Conservation (phyloP, 331 rosid species). For the Arachis monticola region DNA sequence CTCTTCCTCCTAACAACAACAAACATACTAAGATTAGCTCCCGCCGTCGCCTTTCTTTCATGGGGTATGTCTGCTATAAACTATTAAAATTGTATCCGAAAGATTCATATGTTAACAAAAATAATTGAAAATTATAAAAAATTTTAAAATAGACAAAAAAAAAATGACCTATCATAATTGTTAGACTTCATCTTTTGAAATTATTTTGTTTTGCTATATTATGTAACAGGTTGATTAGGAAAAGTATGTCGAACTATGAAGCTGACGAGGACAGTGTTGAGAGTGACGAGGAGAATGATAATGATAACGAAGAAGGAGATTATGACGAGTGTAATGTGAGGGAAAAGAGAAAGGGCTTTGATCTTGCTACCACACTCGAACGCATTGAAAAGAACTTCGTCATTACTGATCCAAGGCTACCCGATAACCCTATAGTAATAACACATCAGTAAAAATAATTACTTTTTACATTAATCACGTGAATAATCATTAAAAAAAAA, state of each 20-base stretch:
- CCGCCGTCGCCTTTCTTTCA: constrained; percentile 74
- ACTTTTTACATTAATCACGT: not conserved
- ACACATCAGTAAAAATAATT: not conserved
- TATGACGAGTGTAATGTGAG: constrained; percentile 38
- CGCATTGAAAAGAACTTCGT: constrained; percentile 98
- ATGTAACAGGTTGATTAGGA: constrained; percentile 56
- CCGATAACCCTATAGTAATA: constrained; percentile 96
- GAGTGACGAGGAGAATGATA: constrained; percentile 42
- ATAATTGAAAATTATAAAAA: too few species aligned
- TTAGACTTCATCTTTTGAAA: too few species aligned
- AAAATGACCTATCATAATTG: too few species aligned
- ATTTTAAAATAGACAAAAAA: too few species aligned
- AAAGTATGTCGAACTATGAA: constrained; percentile 47
- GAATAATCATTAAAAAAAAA: too few species aligned
- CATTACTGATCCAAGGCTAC: constrained; percentile 95
- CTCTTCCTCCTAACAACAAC: constrained; percentile 38
- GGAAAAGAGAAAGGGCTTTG: constrained; percentile 94
- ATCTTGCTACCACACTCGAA: constrained; percentile 96
- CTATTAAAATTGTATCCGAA: too few species aligned
- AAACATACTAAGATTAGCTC: constrained; percentile 50
- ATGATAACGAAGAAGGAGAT: constrained; percentile 10
- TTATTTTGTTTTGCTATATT: too few species aligned
- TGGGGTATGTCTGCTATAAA: constrained; percentile 57
- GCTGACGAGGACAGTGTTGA: constrained; percentile 22
- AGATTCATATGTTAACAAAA: too few species aligned